Evolutionary conservation across 768 basidiomycete genomes (phyloP), one percentile per base, ranked within the genome.

Genomic region (Gloeophyllum trabeum): DNA sequence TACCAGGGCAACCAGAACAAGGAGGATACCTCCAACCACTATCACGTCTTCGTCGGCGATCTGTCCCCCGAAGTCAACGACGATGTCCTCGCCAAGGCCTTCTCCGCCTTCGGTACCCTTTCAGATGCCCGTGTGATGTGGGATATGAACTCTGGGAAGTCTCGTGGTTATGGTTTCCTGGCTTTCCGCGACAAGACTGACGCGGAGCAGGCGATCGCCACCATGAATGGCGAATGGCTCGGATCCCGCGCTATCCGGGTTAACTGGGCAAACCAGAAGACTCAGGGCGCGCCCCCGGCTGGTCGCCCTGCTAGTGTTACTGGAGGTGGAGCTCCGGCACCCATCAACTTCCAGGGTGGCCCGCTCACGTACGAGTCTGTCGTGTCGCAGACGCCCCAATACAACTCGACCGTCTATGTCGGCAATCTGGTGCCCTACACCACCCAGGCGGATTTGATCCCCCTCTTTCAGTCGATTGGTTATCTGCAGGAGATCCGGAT

Each of bases 181-280:
- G 93, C 94, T 2, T 98, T 97, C 76, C 77, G 94, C 54, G 96
- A 99, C 70, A 93, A 94, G 66, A 90, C 94, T 41, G 96, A 99
- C 55, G 96, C 96, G 24, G 96, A 99, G 61, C 96, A 98, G 62
- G 96, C 96, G 34, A 99, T 99, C 59, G 86, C 88, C 24, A 93
- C 94, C 46, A 99, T 99, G 96, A 99, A 99, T 57, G 96, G 96
- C 44, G 94, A 99, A 71, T 99, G 91, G 91, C 75, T 99, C 26
- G 96, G 96, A 39, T 91, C 91, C 23, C 80, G 96, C 46, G 96
- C 96, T 47, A 99, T 99, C 56, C 83, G 96, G 51, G 94, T 98
- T 62, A 99, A 99, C 68, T 99, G 94, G 94, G 96, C 96, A 42
- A 98, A 98, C 67, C 94, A 98, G 66, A 97, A 98, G 70, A 97